Evolutionary conservation across 2,329 filamentous ascomycete genomes (phyloP).

Genomic region (Cladosporium sp.): DNA sequence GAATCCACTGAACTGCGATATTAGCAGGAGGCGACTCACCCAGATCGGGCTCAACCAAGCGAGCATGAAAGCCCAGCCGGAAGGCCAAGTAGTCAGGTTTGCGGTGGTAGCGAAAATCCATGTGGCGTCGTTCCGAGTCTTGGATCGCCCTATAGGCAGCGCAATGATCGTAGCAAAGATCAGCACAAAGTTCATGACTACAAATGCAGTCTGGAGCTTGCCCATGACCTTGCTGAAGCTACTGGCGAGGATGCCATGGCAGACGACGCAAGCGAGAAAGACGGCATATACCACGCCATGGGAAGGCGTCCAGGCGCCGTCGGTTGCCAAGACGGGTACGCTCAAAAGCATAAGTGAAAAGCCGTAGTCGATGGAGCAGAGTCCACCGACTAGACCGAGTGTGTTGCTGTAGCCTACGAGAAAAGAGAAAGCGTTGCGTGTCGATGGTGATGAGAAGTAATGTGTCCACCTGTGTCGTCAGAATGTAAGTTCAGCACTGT

Average conservation of each 20-base stretch:
- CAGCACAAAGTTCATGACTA: constrained; percentile 56
- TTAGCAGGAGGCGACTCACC: constrained; percentile 44
- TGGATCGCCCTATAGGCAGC: constrained; percentile 50
- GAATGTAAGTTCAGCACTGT: neutral
- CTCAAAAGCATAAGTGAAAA: constrained; percentile 60
- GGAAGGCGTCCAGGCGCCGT: constrained; percentile 57
- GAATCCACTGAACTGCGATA: neutral
- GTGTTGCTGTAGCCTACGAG: constrained; percentile 63
- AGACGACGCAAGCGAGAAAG: constrained; percentile 55
- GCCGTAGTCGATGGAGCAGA: constrained; percentile 62
- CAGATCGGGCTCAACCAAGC: constrained; percentile 63
- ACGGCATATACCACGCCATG: constrained; percentile 59
- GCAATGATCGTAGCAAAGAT: constrained; percentile 58
- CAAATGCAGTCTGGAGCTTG: constrained; percentile 58
- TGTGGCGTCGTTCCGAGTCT: constrained; percentile 42
- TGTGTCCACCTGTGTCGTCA: constrained; percentile 51
- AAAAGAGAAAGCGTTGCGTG: constrained; percentile 59
- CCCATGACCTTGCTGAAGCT: constrained; percentile 58
- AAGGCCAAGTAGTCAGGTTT: constrained; percentile 57
- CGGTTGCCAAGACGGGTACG: constrained; percentile 57
- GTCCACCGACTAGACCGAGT: constrained; percentile 59
- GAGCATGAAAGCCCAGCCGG: constrained; percentile 55
- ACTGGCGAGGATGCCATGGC: constrained; percentile 57
- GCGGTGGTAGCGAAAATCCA: constrained; percentile 60
- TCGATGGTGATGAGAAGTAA: constrained; percentile 57